These are phyloP conservation scores for Gossypium laxum DNA, from an alignment of 441 rosid species.

Conservation along the genomic window DNA sequence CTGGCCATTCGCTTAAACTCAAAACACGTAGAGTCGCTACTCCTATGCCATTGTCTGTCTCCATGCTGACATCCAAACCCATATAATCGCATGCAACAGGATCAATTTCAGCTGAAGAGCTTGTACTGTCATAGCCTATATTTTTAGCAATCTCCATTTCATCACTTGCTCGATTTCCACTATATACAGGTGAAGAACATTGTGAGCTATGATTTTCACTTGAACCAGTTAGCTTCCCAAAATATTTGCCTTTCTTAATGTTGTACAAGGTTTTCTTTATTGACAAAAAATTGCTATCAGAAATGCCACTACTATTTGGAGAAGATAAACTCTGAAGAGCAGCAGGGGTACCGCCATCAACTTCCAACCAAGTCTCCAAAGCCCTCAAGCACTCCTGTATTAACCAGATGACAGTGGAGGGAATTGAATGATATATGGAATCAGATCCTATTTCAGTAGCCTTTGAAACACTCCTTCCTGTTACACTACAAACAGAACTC, in stretches of 20 bases:
- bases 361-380: slow-evolving; percentile 59
- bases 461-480: slow-evolving; percentile 39
- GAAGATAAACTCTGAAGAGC: slow-evolving; percentile 28
- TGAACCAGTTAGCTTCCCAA: slow-evolving; percentile 45
- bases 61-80: slow-evolving; percentile 31
- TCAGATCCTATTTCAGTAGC: slow-evolving; percentile 33
- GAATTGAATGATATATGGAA: slow-evolving; percentile 32
- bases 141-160: slow-evolving; percentile 35
- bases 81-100: slow-evolving; percentile 23
- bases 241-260: slow-evolving; percentile 44
- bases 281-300: slow-evolving; percentile 37
- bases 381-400: slow-evolving; percentile 65
- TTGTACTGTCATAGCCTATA: slow-evolving; percentile 25
- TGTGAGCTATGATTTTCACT: slow-evolving; percentile 37
- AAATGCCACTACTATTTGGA: slow-evolving; percentile 29
- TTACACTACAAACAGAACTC: slow-evolving; percentile 54
- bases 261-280: slow-evolving; percentile 49
- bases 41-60: slow-evolving; percentile 29
- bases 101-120: slow-evolving; percentile 24
- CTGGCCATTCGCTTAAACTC: slow-evolving; percentile 52
- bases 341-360: slow-evolving; percentile 42
- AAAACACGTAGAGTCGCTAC: slow-evolving; percentile 26
- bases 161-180: slow-evolving; percentile 26
- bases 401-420: slow-evolving; percentile 53
- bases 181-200: slow-evolving; percentile 26